phyloP scores from a whole-genome alignment of 1,139 yeast species.

The Keqinozyma sinolaborantium region DNA sequence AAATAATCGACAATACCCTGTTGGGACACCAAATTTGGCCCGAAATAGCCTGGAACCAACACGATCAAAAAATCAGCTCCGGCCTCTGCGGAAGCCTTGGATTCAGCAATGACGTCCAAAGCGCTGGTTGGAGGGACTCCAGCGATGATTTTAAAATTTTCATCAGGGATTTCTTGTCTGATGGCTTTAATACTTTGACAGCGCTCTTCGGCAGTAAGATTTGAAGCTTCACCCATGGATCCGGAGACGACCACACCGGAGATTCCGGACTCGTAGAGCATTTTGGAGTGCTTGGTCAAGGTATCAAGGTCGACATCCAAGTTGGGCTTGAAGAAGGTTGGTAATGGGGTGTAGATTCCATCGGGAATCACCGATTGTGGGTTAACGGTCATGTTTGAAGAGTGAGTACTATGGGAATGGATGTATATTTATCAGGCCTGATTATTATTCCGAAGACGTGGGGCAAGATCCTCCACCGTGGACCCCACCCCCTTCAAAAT shows the following conservation, averaged over 20 bases:
- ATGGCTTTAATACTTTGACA: slow-evolving; percentile 17
- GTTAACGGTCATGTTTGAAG: slow-evolving; percentile 13
- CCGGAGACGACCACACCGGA: slow-evolving; percentile 47
- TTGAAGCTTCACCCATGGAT: slow-evolving; percentile 42
- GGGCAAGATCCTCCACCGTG: too few relatives aligned
- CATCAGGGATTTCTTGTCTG: slow-evolving; percentile 22
- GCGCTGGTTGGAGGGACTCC: slow-evolving; percentile 31
- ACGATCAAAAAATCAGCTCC: slow-evolving; percentile 34
- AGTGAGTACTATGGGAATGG: too few relatives aligned
- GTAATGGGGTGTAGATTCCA: slow-evolving; percentile 47
- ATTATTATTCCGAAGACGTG: too few relatives aligned
- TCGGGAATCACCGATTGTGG: slow-evolving; percentile 6
- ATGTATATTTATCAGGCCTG: too few relatives aligned
- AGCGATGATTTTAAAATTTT: slow-evolving; percentile 24
- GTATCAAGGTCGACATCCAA: slow-evolving; percentile 39
- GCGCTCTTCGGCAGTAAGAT: slow-evolving; percentile 32
- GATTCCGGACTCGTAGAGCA: slow-evolving; percentile 38
- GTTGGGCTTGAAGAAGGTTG: slow-evolving; percentile 45
- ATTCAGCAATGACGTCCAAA: slow-evolving; percentile 29
- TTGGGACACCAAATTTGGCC: slow-evolving; percentile 28
- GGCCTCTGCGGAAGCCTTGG: slow-evolving; percentile 21
- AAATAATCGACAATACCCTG: slow-evolving; percentile 33
- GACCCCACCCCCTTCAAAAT: too few relatives aligned
- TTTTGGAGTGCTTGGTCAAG: slow-evolving; percentile 40
- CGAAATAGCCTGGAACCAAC: slow-evolving; percentile 32